Base-by-base conservation (phyloP, 768 basidiomycete genomes). In the Solioccasus polychromus region DNA sequence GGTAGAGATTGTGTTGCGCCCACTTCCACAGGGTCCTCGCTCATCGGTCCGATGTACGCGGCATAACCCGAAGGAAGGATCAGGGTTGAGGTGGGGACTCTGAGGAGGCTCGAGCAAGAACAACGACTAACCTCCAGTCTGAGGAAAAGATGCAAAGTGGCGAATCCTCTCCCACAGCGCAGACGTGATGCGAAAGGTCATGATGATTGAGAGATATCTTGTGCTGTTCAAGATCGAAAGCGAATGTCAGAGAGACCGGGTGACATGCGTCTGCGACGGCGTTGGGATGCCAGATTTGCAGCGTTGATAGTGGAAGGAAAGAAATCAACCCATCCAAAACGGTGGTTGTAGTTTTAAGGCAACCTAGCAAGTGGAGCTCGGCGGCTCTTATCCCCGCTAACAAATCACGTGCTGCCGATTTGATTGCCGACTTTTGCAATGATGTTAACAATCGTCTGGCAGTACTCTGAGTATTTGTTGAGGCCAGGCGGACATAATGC, bases 121-220 rank as follows among this genome's bases (percentile, higher is more conserved):
- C n/a, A n/a, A n/a, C n/a, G 30, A 68, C 82, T 51, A 22, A 88
- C 89, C 89, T 41, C 92, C 90, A 0, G 92, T 95, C 69, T 94
- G 94, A 3, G 90, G 90, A 67, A 93, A 93, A 2, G 86, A 87
- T 1, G 90, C 88, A 60, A 89, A 93, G 57, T 93, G 88, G 68
- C 87, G 87, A 48, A 94, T 90, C 67, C 79, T 85, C 69, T 92
- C 89, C 91, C 92, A 93, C 52, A 93, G n/a, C n/a, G n/a, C 7
- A 38, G 19, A 29, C 7, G 44, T 32, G 42, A 42, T 22, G 18
- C 36, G 28, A 29, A 6, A 24, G 34, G 44, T 34, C n/a, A 19
- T 36, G 28, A 37, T 28, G 30, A 35, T 24, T 44, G 4, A 39
- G 38, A 35, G 40, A n/a, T n/a, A n/a, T n/a, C n/a, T n/a, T 3